Evolutionary conservation across 2,329 filamentous ascomycete species (phyloP), one percentile per base, ranked within the genome.

Genomic region (Chaetomium olivaceum): DNA sequence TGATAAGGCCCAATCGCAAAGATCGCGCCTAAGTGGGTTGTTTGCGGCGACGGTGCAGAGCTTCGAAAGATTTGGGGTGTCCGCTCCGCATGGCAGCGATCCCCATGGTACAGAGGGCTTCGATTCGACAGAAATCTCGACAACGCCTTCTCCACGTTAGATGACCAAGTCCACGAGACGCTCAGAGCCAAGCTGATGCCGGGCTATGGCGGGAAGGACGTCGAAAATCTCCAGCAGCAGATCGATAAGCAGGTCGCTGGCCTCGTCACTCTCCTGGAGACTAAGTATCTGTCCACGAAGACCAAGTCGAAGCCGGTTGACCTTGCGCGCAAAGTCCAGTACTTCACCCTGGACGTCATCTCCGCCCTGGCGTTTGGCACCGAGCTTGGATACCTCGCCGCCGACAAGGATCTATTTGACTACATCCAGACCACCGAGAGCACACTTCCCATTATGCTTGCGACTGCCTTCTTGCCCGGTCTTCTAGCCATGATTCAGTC

Each of bases 331-430:
- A 82, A 83, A 61, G 77, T 81, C 2, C 81, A 84, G 62, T 85
- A 79, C 74, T 80, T 86, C 55, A 85, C 83, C 0, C 75, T 86
- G 3, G 84, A 87, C 67, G 81, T 86, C 48, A 84, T 87, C 66
- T 82, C 79, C 27, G 77, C 79, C 3, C 71, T 87, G 14, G 82
- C 81, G 0, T 81, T 86, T 31, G 84, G 83, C 51, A 72, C 78
- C 56, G 73, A 77, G 4, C 82, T 85, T 59, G 81, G 82, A 11
- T 83, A 80, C 68, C 72, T 83, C 4, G 76, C 78, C 7, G 67
- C 75, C 19, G 80, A 85, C 71, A 70, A 74, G 6, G 83, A 85
- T 66, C 72, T 79, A 1, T 80, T 80, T 63, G 77, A 75, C 51
- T 84, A 82, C 71, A 80, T 83, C 67, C 36, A 69, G 54, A 61